These are phyloP conservation scores for Blastocladiella emersonii DNA, from an alignment of 371 early-diverging fungal genomes.

Conservation along the genomic window DNA sequence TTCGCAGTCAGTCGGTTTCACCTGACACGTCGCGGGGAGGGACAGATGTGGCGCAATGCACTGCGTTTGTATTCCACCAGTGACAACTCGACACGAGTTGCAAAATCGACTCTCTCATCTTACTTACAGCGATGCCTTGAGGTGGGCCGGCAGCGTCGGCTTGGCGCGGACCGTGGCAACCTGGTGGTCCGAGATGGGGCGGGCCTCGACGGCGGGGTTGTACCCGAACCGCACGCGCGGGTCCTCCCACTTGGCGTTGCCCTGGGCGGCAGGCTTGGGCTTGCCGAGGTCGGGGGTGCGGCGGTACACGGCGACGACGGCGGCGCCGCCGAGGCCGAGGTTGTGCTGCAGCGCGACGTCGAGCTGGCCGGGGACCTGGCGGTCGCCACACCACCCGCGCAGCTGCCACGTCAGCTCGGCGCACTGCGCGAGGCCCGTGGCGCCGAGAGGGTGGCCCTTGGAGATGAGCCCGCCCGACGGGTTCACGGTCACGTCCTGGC, in stretches of 20 bases:
- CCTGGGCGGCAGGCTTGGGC: conserved; percentile 25
- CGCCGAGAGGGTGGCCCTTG: conserved; percentile 69
- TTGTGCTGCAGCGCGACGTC: conserved; percentile 63
- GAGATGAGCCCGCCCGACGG: conserved; percentile 68
- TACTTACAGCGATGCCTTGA: background rate
- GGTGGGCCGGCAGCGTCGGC: background rate
- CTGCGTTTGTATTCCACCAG: too few relatives aligned
- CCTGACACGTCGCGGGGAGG: too few relatives aligned
- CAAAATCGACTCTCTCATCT: too few relatives aligned
- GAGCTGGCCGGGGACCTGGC: conserved; percentile 42
- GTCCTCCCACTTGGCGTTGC: conserved; percentile 15
- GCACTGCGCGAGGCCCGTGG: conserved; percentile 68
- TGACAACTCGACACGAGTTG: too few relatives aligned
- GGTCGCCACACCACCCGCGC: conserved; percentile 53
- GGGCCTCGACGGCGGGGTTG: conserved; percentile 56
- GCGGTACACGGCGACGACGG: conserved; percentile 46
- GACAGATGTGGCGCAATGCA: too few relatives aligned
- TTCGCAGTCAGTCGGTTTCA: too few relatives aligned
- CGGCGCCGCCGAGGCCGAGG: conserved; percentile 65
- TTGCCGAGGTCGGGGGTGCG: background rate
- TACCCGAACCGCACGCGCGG: conserved; percentile 44
- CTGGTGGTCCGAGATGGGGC: conserved; percentile 41
- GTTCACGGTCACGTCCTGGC: conserved; percentile 53
- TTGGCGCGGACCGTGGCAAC: conserved; percentile 28
- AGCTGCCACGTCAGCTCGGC: conserved; percentile 44